A percentile compares a stretch with the other conserved stretches of the same genome.
Evolutionary conservation across 805 yeast species (phyloP).

Genomic region (Cyberlindnera americana): DNA sequence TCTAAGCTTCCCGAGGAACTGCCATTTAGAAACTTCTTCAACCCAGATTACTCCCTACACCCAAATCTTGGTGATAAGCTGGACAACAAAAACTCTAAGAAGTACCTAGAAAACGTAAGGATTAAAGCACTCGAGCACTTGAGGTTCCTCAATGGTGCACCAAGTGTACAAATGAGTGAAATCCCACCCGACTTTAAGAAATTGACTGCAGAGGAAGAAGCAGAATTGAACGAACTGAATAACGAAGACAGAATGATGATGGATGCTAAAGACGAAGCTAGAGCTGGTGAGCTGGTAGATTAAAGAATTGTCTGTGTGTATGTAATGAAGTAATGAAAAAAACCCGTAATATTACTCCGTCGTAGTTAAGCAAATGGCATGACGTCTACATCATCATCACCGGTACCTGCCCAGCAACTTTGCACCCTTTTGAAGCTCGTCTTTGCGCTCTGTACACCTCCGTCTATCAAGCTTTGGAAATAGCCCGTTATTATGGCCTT

Average conservation of each 20-base stretch:
- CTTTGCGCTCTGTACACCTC: constrained; percentile 23
- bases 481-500: constrained; percentile 12
- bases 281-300: constrained; percentile 33
- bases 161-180: constrained; percentile 89
- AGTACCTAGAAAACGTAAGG: constrained; percentile 76
- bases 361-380: constrained; percentile 21
- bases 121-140: constrained; percentile 77
- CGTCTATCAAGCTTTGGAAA: constrained; percentile 15
- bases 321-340: background rate
- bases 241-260: constrained; percentile 34
- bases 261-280: constrained; percentile 35
- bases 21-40: constrained; percentile 58
- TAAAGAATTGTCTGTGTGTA: constrained; percentile 1
- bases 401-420: constrained; percentile 21
- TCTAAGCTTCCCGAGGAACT: constrained; percentile 51
- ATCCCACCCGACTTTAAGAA: constrained; percentile 62
- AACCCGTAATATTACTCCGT: background rate
- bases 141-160: constrained; percentile 82
- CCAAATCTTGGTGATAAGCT: constrained; percentile 76
- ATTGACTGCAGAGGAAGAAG: constrained; percentile 38
- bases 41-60: constrained; percentile 84
- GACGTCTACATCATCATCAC: constrained; percentile 12
- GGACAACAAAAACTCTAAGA: constrained; percentile 82
- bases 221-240: constrained; percentile 31
- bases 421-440: constrained; percentile 16